Percentiles rank a stretch among this genome's conserved stretches.
Conservation (phyloP, 495 filamentous ascomycete genomes). For the Bacidia gigantensis region DNA sequence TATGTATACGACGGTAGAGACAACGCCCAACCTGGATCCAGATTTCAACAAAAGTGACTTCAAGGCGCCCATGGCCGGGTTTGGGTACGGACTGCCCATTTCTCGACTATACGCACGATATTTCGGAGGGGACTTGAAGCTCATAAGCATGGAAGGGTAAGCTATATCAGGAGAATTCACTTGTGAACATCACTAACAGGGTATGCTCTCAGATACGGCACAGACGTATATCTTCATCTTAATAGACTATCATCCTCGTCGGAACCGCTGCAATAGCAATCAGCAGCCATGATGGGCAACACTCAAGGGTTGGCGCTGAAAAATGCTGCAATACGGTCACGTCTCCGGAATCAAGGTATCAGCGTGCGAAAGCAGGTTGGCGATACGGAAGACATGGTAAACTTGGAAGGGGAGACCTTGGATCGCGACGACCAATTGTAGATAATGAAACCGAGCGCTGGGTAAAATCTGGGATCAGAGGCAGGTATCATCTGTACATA, state of each 20-base stretch:
- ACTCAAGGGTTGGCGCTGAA: slow-evolving; percentile 82
- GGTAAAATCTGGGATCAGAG: neutral
- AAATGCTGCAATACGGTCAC: slow-evolving; percentile 39
- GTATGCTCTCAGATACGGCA: slow-evolving; percentile 60
- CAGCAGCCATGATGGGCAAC: slow-evolving; percentile 80
- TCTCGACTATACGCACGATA: slow-evolving; percentile 89
- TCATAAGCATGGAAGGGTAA: slow-evolving; percentile 99
- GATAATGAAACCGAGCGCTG: no score
- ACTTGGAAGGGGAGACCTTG: slow-evolving; percentile 21
- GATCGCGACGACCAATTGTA: slow-evolving; percentile 4
- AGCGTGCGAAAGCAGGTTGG: slow-evolving; percentile 78
- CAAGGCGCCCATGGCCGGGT: slow-evolving; percentile 98
- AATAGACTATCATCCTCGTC: slow-evolving; percentile 91
- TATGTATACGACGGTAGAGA: slow-evolving; percentile 98
- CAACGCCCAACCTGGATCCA: slow-evolving; percentile 85
- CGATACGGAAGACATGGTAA: slow-evolving; percentile 60
- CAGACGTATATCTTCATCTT: slow-evolving; percentile 94
- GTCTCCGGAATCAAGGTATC: slow-evolving; percentile 48
- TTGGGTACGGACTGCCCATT: slow-evolving; percentile 91
- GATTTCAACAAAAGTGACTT: slow-evolving; percentile 99
- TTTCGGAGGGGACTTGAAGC: slow-evolving; percentile 90
- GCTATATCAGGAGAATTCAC: no score
- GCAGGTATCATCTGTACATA: slow-evolving; percentile 1
- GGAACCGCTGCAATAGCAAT: slow-evolving; percentile 96
- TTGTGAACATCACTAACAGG: no score